These are phyloP conservation scores for Wickerhamiella domercqiae DNA, from an alignment of 805 yeast species.

Conservation along the genomic window DNA sequence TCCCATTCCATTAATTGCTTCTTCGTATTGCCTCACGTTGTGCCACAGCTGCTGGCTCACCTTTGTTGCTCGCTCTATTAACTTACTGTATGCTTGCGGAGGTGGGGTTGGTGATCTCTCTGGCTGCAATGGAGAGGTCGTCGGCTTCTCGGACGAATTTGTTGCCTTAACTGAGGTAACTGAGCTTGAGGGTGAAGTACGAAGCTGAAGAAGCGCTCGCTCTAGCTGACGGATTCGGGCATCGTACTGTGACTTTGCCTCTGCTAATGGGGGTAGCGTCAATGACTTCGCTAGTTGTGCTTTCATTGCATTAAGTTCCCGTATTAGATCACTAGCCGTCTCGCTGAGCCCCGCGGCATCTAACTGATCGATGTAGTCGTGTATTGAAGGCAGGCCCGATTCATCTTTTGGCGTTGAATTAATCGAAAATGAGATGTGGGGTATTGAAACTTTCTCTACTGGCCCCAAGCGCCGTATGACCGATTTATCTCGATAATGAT, in stretches of 20 bases:
- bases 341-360: conserved; percentile 15
- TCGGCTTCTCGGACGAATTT: neutral
- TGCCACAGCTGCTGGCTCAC: conserved; percentile 1
- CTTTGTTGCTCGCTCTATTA: neutral
- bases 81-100: neutral
- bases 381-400: conserved; percentile 5
- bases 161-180: neutral
- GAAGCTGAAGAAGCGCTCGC: conserved; percentile 11
- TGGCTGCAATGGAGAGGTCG: no score
- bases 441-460: neutral
- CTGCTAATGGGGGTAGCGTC: neutral
- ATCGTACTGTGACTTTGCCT: conserved; percentile 33
- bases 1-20: conserved; percentile 1
- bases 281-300: conserved; percentile 10
- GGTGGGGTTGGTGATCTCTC: neutral
- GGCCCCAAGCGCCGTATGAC: neutral
- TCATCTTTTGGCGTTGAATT: neutral
- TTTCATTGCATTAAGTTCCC: conserved; percentile 21
- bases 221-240: conserved; percentile 51
- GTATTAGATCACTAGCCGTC: conserved; percentile 17
- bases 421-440: neutral
- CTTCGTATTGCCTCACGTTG: conserved; percentile 5
- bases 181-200: neutral
- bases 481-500: conserved; percentile 29
- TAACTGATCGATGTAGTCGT: conserved; percentile 16